Evolutionary conservation across 2,329 filamentous ascomycete genomes (phyloP).

Genomic region (Epichloe bromicola): DNA sequence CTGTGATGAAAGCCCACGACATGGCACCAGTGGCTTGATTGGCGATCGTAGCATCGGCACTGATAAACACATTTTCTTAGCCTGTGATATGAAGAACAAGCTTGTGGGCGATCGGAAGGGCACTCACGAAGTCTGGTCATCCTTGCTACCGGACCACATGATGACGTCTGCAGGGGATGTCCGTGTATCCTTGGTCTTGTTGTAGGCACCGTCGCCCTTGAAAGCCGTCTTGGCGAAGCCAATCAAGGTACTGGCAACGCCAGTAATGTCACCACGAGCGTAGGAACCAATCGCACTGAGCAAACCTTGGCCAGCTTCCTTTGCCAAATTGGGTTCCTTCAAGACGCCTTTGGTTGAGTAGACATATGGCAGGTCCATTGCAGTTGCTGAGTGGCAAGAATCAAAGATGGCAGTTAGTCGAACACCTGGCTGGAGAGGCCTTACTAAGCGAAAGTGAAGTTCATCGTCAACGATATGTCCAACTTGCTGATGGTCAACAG

Average conservation of each 20-base stretch:
- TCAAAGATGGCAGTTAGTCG: constrained; percentile 74
- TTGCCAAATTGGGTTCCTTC: constrained; percentile 71
- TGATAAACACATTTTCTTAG: constrained; percentile 20
- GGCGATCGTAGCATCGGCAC: constrained; percentile 78
- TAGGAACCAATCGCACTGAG: constrained; percentile 65
- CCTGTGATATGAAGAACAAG: too few relatives aligned
- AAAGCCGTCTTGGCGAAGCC: constrained; percentile 81
- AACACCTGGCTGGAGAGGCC: constrained; percentile 66
- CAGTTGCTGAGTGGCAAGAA: constrained; percentile 68
- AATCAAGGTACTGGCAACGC: constrained; percentile 70
- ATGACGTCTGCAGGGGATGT: constrained; percentile 91
- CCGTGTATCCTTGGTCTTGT: constrained; percentile 75
- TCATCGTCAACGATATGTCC: constrained; percentile 69
- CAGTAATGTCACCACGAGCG: constrained; percentile 67
- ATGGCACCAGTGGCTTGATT: constrained; percentile 91
- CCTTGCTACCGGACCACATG: constrained; percentile 96
- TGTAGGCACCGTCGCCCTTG: constrained; percentile 62
- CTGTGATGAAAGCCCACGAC: constrained; percentile 92
- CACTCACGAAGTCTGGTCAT: constrained; percentile 70
- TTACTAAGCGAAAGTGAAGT: constrained; percentile 67
- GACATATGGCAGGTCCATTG: constrained; percentile 64
- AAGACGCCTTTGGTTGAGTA: constrained; percentile 70
- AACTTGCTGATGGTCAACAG: constrained; percentile 55
- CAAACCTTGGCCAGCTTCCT: constrained; percentile 63
- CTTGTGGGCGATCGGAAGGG: background rate